Evolutionary conservation across 768 basidiomycete genomes (phyloP), one percentile per base, ranked within the genome.

Genomic region (Glaciozyma martinii): DNA sequence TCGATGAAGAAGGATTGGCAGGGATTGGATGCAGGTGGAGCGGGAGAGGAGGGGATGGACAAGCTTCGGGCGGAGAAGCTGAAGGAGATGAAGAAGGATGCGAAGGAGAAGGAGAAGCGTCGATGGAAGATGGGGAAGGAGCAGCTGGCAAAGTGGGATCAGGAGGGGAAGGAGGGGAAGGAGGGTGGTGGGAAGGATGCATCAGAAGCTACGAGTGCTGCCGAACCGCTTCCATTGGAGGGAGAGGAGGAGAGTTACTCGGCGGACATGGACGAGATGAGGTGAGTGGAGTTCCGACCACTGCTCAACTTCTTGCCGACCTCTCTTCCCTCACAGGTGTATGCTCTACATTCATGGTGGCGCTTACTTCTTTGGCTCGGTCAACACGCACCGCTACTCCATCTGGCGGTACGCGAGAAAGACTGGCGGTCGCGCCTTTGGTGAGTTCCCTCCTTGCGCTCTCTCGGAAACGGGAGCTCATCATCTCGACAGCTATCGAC

Each of bases 331-430:
- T 6, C 43, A 8, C 40, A 57, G 46, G n/a, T 76, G 76, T 61
- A 74, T 76, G 71, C 75, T 79, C 15, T 78, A 78, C 59, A 76
- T 78, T 27, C 77, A 77, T 59, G 78, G 78, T 27, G 77, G 76
- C 57, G 76, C 74, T 0, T 77, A 77, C 66, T 77, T 77, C 56
- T 77, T 75, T 67, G 75, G 76, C 33, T 75, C 13, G 75, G 12
- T 50, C 49, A 77, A 77, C 56, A 77, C 77, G 27, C 76, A 77
- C 65, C 69, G 77, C 43, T 78, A 78, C 65, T 83, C 83, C 70
- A 85, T 90, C 53, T 87, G 90, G 75, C 82, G 91, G 29, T 84
- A 85, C 72, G 93, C 93, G 9, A 84, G 92, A 49, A 98, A 97
- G 77, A 90, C 90, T 75, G 89, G 86, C 65, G 93, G 93, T 2